A percentile compares a stretch with the other conserved stretches of the same genome.
These are phyloP conservation scores for Rubia yunnanensis DNA, from an alignment of 257 asterid genomes.

Conservation along the genomic window DNA sequence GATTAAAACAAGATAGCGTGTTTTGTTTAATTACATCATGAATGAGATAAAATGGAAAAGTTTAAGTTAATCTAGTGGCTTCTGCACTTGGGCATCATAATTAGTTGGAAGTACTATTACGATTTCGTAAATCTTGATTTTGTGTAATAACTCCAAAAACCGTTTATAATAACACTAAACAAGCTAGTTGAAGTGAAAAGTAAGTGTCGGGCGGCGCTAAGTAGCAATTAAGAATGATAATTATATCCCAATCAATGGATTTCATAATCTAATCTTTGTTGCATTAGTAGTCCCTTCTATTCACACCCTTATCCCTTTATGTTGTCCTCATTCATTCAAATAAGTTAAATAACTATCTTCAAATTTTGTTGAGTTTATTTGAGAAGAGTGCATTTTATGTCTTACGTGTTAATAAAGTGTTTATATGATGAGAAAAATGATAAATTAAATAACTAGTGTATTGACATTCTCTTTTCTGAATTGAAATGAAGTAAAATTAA, in stretches of 20 bases:
- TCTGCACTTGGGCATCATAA: neutral
- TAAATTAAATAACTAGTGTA: too few relatives aligned
- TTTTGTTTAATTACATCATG: neutral
- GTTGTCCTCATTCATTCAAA: too few relatives aligned
- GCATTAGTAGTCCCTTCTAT: neutral
- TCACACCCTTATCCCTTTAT: neutral
- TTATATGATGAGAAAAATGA: too few relatives aligned
- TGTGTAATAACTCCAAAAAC: neutral
- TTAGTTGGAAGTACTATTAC: neutral
- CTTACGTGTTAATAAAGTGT: too few relatives aligned
- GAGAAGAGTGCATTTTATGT: too few relatives aligned
- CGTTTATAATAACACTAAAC: neutral
- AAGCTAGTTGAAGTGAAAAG: neutral
- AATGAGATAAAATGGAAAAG: too few relatives aligned
- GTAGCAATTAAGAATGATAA: too few relatives aligned
- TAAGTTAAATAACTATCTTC: too few relatives aligned
- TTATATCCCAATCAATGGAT: neutral
- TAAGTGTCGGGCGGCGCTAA: neutral
- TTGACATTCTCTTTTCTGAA: too few relatives aligned
- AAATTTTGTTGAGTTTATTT: too few relatives aligned
- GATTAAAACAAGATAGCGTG: too few relatives aligned
- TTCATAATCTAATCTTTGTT: neutral
- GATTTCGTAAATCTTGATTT: neutral
- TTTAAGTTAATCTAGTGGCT: neutral
- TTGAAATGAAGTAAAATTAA: too few relatives aligned